Evolutionary conservation across 805 yeast genomes (phyloP).

Genomic region (Lipomyces anomalus): DNA sequence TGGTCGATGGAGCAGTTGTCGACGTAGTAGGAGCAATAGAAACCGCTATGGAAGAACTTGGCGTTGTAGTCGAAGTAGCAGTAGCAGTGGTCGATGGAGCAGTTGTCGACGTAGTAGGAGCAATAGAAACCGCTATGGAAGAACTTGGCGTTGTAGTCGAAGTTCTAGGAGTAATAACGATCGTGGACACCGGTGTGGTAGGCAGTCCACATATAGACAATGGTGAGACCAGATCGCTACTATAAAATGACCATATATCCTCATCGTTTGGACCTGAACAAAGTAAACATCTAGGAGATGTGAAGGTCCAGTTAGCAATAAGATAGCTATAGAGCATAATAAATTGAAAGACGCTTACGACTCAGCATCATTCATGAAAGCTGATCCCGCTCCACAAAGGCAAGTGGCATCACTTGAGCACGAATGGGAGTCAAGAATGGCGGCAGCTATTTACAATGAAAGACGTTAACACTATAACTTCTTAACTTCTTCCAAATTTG

Average conservation of each 20-base stretch:
- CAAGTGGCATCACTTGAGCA: not conserved
- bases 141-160: not conserved
- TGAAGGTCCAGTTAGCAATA: no score
- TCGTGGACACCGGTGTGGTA: not conserved
- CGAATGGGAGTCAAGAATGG: not conserved
- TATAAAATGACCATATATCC: slow-evolving; percentile 7
- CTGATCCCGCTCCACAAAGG: not conserved
- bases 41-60: not conserved
- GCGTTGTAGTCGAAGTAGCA: not conserved
- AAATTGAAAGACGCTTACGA: not conserved
- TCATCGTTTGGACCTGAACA: slow-evolving; percentile 7
- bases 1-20: not conserved
- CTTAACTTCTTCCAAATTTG: no score
- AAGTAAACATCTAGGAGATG: slow-evolving; percentile 2
- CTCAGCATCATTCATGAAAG: not conserved
- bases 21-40: not conserved
- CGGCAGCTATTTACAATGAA: not conserved
- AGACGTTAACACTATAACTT: not conserved
- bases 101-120: not conserved
- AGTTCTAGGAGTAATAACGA: not conserved
- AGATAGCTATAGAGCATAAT: no score
- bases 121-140: not conserved
- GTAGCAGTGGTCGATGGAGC: not conserved
- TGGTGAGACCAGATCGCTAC: not conserved
- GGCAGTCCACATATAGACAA: slow-evolving; percentile 6